Base-by-base conservation (phyloP, 176 grass and related monocot genomes). In the Rhynchospora tenuis region DNA sequence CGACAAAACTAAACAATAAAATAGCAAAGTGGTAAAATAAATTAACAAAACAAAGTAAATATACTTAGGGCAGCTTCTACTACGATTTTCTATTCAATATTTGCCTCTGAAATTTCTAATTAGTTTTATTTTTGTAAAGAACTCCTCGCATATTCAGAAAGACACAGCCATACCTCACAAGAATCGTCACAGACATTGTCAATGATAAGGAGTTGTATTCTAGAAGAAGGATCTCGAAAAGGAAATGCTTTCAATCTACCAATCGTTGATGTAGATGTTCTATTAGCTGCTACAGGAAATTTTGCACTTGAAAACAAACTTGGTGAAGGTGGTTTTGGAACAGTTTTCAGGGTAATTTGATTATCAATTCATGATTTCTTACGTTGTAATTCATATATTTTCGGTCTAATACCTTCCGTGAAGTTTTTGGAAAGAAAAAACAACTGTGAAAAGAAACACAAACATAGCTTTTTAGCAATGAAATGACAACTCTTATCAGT, bases 301-400 rank as follows among this genome's bases (percentile, higher is more conserved):
- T 96, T 93, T 10, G 82, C 89, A 1, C 9, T 42, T 0, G 74
- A 72, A 57, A 84, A 64, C 12, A 96, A 89, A 85, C 89, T 93
- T 6, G 93, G 93, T 4, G 85, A 89, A 83, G 93, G 93, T 23
- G 89, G 93, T 3, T 96, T 96, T 47, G 93, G 91, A 3, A 1
- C 85, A 0, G 93, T 96, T 45, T 96, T 87, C 77, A 93, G 85
- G 91, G 91, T 96, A 90, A 85, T 47, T 86, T 28, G 51, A 1
- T 60, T 54, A 61, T 60, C 20, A 2, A 45, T 45, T 17, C 64
- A 67, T 67, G 28, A 33, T 57, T 57, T 57, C 19, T 57, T 57
- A n/a, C 15, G 5, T 57, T 57, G 19, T 57, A 57, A 57, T 57
- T 5, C 19, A 6, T 57, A 17, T 31, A 31, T 38, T 38, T 38